Conservation (phyloP, 495 filamentous ascomycete genomes). For the Aspergillus incahuasiensis region DNA sequence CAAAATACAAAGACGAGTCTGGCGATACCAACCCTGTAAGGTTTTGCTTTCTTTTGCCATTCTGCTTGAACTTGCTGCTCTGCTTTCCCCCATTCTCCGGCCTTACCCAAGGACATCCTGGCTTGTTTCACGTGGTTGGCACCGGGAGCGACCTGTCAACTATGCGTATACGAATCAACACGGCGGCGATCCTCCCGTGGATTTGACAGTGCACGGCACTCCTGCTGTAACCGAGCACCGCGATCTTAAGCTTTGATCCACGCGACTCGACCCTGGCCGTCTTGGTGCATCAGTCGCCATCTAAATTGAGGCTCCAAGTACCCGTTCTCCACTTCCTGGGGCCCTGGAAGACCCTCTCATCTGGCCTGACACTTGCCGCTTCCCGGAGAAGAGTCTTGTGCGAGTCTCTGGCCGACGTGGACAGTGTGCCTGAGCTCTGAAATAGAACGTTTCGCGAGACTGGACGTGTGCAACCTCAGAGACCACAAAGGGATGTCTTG, state of each 20-base stretch:
- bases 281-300: slow-evolving; percentile 2
- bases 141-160: slow-evolving; percentile 8
- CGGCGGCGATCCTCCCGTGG: not conserved
- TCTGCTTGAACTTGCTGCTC: not conserved
- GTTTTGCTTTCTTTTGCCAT: slow-evolving; percentile 8
- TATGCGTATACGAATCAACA: not conserved
- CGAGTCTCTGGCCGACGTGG: slow-evolving; percentile 5
- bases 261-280: not conserved
- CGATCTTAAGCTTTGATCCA: not conserved
- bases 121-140: slow-evolving; percentile 7
- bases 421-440: not conserved
- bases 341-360: not conserved
- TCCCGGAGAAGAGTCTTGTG: not conserved
- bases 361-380: not conserved
- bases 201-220: not conserved
- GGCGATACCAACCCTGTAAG: slow-evolving; percentile 43
- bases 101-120: slow-evolving; percentile 14
- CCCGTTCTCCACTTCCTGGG: slow-evolving; percentile 1
- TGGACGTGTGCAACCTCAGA: slow-evolving; percentile 1
- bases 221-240: not conserved
- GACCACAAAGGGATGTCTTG: not conserved
- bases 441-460: not conserved
- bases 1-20: slow-evolving; percentile 43
- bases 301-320: slow-evolving; percentile 6
- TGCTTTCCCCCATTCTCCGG: slow-evolving; percentile 9